These are phyloP conservation scores for Daldinia sp. DNA, from an alignment of 2,329 filamentous ascomycete genomes.

Conservation along the genomic window DNA sequence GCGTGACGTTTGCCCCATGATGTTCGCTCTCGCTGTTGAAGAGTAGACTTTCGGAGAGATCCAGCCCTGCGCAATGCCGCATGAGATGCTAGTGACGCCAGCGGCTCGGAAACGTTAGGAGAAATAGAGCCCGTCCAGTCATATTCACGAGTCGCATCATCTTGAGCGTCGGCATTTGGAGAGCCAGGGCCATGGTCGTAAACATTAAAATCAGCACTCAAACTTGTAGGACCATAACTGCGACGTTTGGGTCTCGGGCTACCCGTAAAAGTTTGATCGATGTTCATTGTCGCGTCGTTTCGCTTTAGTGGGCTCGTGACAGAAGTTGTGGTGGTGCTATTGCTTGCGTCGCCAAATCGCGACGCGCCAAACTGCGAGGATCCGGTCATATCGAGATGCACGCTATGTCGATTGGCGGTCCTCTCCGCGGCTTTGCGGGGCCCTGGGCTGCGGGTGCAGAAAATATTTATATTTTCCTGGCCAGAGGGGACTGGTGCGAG, in stretches of 20 bases:
- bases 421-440: conserved; percentile 63
- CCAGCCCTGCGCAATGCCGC: conserved; percentile 76
- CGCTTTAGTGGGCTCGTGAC: conserved; percentile 90
- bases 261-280: conserved; percentile 81
- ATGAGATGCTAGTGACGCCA: conserved; percentile 61
- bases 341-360: conserved; percentile 63
- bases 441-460: conserved; percentile 55
- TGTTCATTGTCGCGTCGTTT: conserved; percentile 88
- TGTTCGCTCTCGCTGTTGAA: conserved; percentile 85
- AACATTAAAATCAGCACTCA: conserved; percentile 75
- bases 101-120: conserved; percentile 56
- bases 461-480: conserved; percentile 58
- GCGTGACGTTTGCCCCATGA: conserved; percentile 72
- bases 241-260: conserved; percentile 93
- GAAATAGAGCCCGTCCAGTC: conserved; percentile 60
- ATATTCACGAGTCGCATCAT: conserved; percentile 65
- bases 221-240: conserved; percentile 80
- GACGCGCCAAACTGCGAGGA: conserved; percentile 64
- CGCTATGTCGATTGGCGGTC: conserved; percentile 62
- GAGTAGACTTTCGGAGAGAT: conserved; percentile 85
- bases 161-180: conserved; percentile 64
- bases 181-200: conserved; percentile 71
- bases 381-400: conserved; percentile 68
- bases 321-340: conserved; percentile 62
- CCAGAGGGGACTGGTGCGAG: conserved; percentile 57